Base-by-base conservation (phyloP, 345 rosid genomes). In the Dipteronia sinensis region DNA sequence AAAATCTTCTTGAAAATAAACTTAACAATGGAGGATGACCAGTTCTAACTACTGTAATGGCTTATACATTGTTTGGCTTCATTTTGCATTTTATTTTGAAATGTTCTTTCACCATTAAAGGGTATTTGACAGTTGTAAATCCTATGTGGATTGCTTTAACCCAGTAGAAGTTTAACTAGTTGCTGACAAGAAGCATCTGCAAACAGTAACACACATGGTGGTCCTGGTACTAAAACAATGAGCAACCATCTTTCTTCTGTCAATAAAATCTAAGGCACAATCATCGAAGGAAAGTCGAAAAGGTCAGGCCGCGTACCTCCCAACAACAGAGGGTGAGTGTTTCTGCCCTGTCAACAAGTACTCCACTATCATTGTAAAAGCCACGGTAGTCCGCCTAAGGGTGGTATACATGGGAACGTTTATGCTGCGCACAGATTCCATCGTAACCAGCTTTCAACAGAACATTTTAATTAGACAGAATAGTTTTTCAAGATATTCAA, bases 331-430 rank as follows among this genome's bases (percentile, higher is more conserved):
- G 73, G 66, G 64, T 69, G 91, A 77, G 78, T 88, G 87, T 49
- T 80, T 89, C 86, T 89, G 83, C 75, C 97, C 86, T 23, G 86
- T 83, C 31, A 90, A 78, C 69, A 90, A 67, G 73, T 86, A 89
- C 84, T 92, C 97, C 78, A 86, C 79, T 23, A 88, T 66, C 94
- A 92, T 90, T 5, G 97, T 89, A 83, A 92, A 90, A 49, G 82
- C 86, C 72, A 90, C 88, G 10, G 92, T 92, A 13, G 94, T 92
- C 78, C 94, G 80, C 83, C 97, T 81, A 40, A 92, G 88, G 47
- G 94, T 92, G 62, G 97, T 92, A 82, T 92, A 92, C 97, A 90
- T 92, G 38, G 94, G 94, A 63, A 90, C 92, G 81, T 82, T 92
- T 79, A 92, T 86, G 71, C 90, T 85, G 66, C 94, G 97, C 55